A percentile compares a stretch with the other conserved stretches of the same genome.
phyloP scores from a whole-genome alignment of 2,329 filamentous ascomycete species.

The Elsinoe fawcettii region DNA sequence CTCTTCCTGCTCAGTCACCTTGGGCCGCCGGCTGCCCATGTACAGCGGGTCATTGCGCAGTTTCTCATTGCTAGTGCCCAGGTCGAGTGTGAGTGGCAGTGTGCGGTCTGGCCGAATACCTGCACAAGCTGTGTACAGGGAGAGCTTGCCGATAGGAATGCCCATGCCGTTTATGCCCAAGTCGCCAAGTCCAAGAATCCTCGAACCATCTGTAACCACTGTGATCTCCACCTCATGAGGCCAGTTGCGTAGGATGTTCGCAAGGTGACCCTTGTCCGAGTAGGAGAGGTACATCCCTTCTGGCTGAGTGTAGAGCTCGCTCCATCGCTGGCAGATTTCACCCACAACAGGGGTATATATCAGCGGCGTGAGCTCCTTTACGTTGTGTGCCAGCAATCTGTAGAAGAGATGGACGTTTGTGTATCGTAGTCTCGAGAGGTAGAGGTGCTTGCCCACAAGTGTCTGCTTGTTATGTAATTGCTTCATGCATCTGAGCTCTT shows the following conservation, averaged over 20 bases:
- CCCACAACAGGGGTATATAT: conserved; percentile 89
- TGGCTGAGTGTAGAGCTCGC: conserved; percentile 86
- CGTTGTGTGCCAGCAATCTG: conserved; percentile 68
- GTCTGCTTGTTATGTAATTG: conserved; percentile 64
- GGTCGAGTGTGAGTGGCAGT: conserved; percentile 54
- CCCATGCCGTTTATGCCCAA: conserved; percentile 95
- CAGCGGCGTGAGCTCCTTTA: conserved; percentile 68
- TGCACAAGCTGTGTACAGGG: conserved; percentile 89
- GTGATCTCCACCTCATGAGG: conserved; percentile 91
- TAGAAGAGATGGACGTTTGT: conserved; percentile 78
- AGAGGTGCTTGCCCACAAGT: conserved; percentile 73
- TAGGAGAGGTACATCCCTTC: conserved; percentile 95
- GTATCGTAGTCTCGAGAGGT: conserved; percentile 66
- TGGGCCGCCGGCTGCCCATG: conserved; percentile 78
- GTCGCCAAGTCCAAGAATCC: conserved; percentile 87
- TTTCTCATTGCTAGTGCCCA: conserved; percentile 56
- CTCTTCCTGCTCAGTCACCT: conserved; percentile 69
- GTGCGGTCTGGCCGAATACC: conserved; percentile 76
- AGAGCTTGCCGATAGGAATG: conserved; percentile 93
- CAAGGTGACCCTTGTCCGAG: conserved; percentile 84
- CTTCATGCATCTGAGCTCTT: conserved; percentile 54
- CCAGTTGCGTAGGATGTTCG: conserved; percentile 87
- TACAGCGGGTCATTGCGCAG: conserved; percentile 76
- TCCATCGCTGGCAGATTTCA: conserved; percentile 94
- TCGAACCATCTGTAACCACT: conserved; percentile 91